These are phyloP conservation scores for Gastrodia elata DNA, from an alignment of 106 monocot species.

Conservation along the genomic window DNA sequence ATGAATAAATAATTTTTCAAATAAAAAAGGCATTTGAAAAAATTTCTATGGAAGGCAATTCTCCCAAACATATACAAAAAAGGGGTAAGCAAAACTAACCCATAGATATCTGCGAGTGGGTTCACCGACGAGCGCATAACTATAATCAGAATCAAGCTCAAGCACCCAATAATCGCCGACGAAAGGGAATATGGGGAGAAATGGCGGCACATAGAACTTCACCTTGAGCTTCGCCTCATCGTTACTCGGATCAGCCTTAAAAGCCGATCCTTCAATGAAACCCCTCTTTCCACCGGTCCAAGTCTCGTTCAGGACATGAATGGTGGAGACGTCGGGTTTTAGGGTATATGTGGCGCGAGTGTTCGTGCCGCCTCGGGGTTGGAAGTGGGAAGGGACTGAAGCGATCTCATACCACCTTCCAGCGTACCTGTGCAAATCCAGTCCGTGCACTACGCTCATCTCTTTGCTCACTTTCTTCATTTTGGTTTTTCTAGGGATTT, in stretches of 20 bases:
- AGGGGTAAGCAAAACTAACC: conserved; percentile 29
- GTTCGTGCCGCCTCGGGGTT: conserved; percentile 57
- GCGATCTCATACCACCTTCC: conserved; percentile 99
- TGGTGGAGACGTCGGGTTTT: conserved; percentile 40
- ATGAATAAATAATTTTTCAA: too few species aligned
- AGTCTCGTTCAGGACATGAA: conserved; percentile 86
- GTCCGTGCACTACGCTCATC: conserved; percentile 55
- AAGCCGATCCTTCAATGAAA: conserved; percentile 71
- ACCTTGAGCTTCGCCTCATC: conserved; percentile 97
- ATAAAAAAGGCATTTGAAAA: too few species aligned
- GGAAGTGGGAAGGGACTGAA: conserved; percentile 69
- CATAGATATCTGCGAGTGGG: conserved; percentile 68
- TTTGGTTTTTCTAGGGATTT: background rate
- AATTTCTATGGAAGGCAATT: too few species aligned
- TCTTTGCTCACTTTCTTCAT: conserved; percentile 18
- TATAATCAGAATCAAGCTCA: conserved; percentile 57
- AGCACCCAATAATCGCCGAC: conserved; percentile 89
- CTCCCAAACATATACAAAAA: background rate
- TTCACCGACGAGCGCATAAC: conserved; percentile 66
- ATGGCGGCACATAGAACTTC: conserved; percentile 88
- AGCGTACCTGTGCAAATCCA: conserved; percentile 74
- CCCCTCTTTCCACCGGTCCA: conserved; percentile 70
- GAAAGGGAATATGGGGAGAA: conserved; percentile 75
- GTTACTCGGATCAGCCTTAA: conserved; percentile 47
- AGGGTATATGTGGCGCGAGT: conserved; percentile 88